phyloP scores from a whole-genome alignment of 2,329 filamentous ascomycete species.

The Myotisia sp. region DNA sequence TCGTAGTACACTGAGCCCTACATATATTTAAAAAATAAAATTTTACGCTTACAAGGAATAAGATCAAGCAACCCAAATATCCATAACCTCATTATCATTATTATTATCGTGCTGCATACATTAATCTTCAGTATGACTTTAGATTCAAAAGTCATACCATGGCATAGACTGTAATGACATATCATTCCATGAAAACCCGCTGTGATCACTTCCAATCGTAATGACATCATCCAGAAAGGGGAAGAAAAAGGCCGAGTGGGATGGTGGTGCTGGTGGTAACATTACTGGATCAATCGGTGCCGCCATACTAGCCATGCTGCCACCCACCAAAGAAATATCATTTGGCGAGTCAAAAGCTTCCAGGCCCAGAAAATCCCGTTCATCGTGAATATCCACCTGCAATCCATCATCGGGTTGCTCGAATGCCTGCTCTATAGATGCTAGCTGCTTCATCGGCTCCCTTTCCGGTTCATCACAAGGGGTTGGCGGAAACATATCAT shows the following conservation, averaged over 20 bases:
- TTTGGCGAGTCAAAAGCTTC: background rate
- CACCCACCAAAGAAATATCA: background rate
- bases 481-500: no score
- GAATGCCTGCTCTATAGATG: background rate
- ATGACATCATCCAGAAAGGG: conserved; percentile 20
- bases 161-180: conserved; percentile 28
- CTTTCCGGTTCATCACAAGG: no score
- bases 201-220: conserved; percentile 9
- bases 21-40: no score
- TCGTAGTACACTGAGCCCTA: no score
- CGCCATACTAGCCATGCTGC: conserved; percentile 6
- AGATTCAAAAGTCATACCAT: conserved; percentile 29
- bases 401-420: no score
- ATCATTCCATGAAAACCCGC: conserved; percentile 20
- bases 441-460: background rate
- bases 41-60: no score
- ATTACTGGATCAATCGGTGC: conserved; percentile 21
- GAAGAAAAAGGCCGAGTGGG: conserved; percentile 18
- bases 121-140: no score
- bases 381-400: no score
- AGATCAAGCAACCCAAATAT: no score
- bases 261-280: conserved; percentile 21
- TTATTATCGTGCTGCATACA: no score
- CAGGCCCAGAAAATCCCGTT: no score
- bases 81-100: no score